These are phyloP conservation scores for Oryza brachyantha DNA, from an alignment of 176 grass and related monocot species.

Conservation along the genomic window DNA sequence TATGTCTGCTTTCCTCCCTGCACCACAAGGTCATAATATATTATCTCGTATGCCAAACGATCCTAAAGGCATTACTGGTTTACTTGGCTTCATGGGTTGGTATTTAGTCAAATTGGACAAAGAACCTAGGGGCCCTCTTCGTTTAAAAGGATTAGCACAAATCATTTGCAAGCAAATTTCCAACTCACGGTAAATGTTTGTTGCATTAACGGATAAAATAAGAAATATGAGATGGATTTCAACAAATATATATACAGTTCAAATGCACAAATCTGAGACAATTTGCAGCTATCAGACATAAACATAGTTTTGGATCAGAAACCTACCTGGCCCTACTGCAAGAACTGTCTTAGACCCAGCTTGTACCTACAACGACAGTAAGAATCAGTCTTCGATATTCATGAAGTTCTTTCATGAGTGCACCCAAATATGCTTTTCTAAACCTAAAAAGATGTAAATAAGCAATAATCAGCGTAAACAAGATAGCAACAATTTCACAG, in stretches of 20 bases:
- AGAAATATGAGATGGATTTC: not conserved
- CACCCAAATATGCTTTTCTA: too few species aligned
- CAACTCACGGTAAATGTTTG: not conserved
- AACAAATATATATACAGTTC: not conserved
- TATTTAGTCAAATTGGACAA: not conserved
- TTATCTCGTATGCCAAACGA: not conserved
- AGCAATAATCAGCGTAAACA: conserved; percentile 4
- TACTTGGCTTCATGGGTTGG: not conserved
- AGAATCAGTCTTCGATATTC: not conserved
- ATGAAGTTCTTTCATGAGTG: too few species aligned
- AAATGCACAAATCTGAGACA: conserved; percentile 3
- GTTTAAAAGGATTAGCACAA: not conserved
- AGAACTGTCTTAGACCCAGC: conserved; percentile 95
- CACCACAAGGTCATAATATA: not conserved
- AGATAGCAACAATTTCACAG: conserved; percentile 9
- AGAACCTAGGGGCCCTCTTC: not conserved
- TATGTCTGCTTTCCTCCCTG: conserved; percentile 77
- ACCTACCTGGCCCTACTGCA: conserved; percentile 87
- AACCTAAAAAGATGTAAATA: too few species aligned
- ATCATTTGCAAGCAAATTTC: not conserved
- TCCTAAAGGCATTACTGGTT: not conserved
- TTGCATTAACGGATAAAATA: not conserved
- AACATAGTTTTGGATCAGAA: conserved; percentile 4
- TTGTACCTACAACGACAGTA: conserved; percentile 51
- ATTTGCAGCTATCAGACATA: not conserved